Percentiles rank a stretch among this genome's conserved stretches.
Evolutionary conservation across 2,329 filamentous ascomycete species (phyloP).

Genomic region (Trichoderma oligosporum): DNA sequence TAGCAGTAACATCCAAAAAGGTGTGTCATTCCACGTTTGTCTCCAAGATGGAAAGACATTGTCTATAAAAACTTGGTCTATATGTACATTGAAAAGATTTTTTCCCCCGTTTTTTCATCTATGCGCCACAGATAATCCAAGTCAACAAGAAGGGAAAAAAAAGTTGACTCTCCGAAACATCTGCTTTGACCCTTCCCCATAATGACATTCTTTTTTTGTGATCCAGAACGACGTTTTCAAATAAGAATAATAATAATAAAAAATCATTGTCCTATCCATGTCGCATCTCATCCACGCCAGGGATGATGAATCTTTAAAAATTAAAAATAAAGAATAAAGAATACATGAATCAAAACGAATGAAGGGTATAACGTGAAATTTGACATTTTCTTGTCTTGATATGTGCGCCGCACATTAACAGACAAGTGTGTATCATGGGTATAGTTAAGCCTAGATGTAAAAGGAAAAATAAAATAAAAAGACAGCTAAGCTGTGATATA

Average conservation of each 20-base stretch:
- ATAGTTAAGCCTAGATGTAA: too few species aligned
- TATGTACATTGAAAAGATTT: conserved; percentile 19
- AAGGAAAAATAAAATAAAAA: not conserved
- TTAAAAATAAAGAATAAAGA: too few species aligned
- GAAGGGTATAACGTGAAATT: conserved; percentile 18
- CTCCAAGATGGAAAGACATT: conserved; percentile 17
- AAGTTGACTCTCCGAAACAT: too few species aligned
- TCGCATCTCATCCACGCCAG: conserved; percentile 18
- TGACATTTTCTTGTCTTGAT: not conserved
- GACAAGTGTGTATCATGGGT: not conserved
- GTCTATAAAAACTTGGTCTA: conserved; percentile 18
- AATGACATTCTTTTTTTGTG: not conserved
- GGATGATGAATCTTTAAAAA: conserved; percentile 16
- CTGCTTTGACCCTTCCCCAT: not conserved
- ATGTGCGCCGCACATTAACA: conserved; percentile 21
- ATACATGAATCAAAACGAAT: conserved; percentile 10
- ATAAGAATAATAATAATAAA: not conserved
- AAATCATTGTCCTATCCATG: conserved; percentile 17
- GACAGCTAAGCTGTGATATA: not conserved
- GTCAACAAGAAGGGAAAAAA: too few species aligned
- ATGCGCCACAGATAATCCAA: not conserved
- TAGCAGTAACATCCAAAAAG: conserved; percentile 2
- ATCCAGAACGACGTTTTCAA: not conserved
- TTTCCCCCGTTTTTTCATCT: not conserved
- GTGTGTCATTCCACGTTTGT: conserved; percentile 17